Evolutionary conservation across 164 flowering plant species (phyloP).

Genomic region (Houttuynia cordata): DNA sequence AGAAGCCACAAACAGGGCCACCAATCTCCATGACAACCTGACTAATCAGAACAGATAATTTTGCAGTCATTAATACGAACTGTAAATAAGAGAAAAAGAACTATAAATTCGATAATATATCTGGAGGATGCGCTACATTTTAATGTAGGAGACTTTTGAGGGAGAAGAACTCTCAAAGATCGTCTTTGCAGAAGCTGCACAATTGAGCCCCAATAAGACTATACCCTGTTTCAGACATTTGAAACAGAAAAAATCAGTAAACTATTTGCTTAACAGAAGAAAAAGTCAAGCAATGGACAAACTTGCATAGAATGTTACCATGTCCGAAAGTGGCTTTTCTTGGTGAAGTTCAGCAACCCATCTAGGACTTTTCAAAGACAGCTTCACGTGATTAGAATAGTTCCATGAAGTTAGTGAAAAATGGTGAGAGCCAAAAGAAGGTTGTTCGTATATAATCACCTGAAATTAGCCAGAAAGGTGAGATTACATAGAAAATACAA

Average conservation of each 20-base stretch:
- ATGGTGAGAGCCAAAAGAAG: slow-evolving; percentile 64
- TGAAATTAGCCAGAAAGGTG: slow-evolving; percentile 16
- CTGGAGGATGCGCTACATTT: not conserved
- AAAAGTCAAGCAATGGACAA: not conserved
- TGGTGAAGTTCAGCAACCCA: slow-evolving; percentile 63
- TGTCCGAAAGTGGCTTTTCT: slow-evolving; percentile 33
- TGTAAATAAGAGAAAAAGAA: not conserved
- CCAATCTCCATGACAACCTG: slow-evolving; percentile 44
- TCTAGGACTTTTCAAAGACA: slow-evolving; percentile 44
- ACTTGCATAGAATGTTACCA: slow-evolving; percentile 35
- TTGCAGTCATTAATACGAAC: not conserved
- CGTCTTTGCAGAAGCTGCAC: slow-evolving; percentile 44
- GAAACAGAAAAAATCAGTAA: not conserved
- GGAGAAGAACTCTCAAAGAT: slow-evolving; percentile 18
- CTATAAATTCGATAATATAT: not conserved
- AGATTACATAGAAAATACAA: slow-evolving; percentile 3
- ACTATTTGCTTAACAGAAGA: not conserved
- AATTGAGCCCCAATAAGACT: slow-evolving; percentile 57
- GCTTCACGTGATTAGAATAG: slow-evolving; percentile 20
- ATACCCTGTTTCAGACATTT: slow-evolving; percentile 36
- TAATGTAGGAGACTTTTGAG: not conserved
- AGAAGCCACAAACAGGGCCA: slow-evolving; percentile 43
- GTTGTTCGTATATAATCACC: slow-evolving; percentile 77
- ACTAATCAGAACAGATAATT: slow-evolving; percentile 9
- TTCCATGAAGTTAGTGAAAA: slow-evolving; percentile 31